Conservation (phyloP, 2,329 filamentous ascomycete species). For the Diplodia seriata region DNA sequence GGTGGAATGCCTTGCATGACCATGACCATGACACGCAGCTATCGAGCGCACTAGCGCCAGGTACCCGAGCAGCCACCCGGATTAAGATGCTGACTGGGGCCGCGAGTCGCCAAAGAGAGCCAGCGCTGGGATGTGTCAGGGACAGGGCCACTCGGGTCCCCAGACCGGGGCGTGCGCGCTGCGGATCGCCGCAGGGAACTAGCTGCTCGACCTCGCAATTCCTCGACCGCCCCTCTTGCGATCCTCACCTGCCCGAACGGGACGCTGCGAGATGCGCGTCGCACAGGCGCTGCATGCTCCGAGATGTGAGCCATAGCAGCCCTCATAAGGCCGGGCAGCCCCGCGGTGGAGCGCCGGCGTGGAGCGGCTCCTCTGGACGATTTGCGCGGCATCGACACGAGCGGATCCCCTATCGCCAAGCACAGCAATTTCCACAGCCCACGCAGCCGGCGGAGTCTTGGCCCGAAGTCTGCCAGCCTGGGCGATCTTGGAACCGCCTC, state of each 20-base stretch:
- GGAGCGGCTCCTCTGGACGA: constrained; percentile 7
- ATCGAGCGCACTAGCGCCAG: constrained; percentile 32
- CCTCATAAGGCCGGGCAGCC: constrained; percentile 19
- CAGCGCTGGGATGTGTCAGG: constrained; percentile 1
- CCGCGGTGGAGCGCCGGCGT: neutral
- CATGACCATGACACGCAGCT: constrained; percentile 30
- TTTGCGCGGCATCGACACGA: constrained; percentile 1
- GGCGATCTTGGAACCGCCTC: constrained; percentile 21
- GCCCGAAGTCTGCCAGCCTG: constrained; percentile 13
- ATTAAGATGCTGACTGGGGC: constrained; percentile 27
- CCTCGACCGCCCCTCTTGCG: neutral
- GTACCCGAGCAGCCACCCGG: constrained; percentile 29
- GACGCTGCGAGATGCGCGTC: neutral
- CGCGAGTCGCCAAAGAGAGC: neutral
- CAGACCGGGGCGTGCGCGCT: constrained; percentile 21
- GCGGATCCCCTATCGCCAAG: constrained; percentile 25
- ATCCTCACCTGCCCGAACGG: constrained; percentile 23
- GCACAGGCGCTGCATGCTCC: neutral
- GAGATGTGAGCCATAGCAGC: neutral
- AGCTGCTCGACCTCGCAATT: neutral
- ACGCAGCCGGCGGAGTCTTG: constrained; percentile 18
- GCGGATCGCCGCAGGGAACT: constrained; percentile 25
- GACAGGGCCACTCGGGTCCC: constrained; percentile 8
- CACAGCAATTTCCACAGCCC: constrained; percentile 28
- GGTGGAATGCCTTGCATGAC: constrained; percentile 31